These are phyloP conservation scores for Chimonanthus praecox DNA, from an alignment of 164 flowering plant genomes.

Conservation along the genomic window DNA sequence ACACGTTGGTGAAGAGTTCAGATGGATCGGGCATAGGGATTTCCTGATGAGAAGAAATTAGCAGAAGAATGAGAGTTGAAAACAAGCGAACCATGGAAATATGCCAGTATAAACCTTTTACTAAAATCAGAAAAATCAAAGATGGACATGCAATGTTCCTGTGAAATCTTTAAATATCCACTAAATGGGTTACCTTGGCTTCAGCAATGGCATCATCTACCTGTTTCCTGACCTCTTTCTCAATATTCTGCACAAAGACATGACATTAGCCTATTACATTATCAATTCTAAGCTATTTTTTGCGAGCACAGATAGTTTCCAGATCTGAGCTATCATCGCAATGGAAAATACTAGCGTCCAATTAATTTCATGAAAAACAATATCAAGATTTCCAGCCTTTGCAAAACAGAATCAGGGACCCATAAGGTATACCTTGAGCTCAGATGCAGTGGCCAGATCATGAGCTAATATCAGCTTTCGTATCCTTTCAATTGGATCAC, in stretches of 20 bases:
- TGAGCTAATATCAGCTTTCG: constrained; percentile 72
- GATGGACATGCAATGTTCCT: neutral
- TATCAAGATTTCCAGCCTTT: neutral
- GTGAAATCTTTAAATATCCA: neutral
- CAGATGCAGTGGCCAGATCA: constrained; percentile 82
- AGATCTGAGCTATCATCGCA: neutral
- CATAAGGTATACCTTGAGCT: constrained; percentile 65
- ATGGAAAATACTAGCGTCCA: neutral
- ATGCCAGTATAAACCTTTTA: neutral
- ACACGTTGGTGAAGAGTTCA: constrained; percentile 80
- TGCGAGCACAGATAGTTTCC: neutral
- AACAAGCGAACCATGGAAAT: neutral
- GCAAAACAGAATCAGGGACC: neutral
- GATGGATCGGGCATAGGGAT: constrained; percentile 91
- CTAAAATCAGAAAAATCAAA: neutral
- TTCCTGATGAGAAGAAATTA: constrained; percentile 41
- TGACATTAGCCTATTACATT: neutral
- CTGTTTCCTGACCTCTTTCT: constrained; percentile 77
- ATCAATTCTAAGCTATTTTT: neutral
- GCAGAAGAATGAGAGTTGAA: neutral
- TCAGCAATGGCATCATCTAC: constrained; percentile 96
- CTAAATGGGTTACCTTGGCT: constrained; percentile 64
- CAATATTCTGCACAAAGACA: constrained; percentile 56
- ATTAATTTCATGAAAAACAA: neutral
- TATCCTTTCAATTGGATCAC: constrained; percentile 92